These are phyloP conservation scores for Pythium chondricola DNA, from an alignment of 352 stramenopile species.

Conservation along the genomic window DNA sequence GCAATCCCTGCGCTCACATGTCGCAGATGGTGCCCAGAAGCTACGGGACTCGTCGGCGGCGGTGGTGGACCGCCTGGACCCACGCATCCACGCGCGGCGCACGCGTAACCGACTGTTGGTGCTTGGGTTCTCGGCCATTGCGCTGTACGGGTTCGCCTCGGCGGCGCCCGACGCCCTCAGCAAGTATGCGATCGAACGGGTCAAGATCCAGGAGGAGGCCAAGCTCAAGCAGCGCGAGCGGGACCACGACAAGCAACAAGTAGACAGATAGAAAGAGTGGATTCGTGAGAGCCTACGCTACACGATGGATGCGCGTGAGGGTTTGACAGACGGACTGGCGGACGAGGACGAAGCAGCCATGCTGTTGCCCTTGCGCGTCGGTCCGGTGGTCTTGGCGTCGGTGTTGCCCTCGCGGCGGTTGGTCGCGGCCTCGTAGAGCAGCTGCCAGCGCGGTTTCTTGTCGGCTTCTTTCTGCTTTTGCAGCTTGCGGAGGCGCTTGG, in stretches of 20 bases:
- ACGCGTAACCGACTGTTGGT: slow-evolving; percentile 55
- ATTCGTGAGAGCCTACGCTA: not conserved
- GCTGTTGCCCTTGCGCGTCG: not conserved
- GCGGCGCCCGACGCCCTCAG: slow-evolving; percentile 51
- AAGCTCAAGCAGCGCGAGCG: slow-evolving; percentile 13
- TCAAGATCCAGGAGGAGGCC: slow-evolving; percentile 41
- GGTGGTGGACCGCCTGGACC: slow-evolving; percentile 48
- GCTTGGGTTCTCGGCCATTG: slow-evolving; percentile 55
- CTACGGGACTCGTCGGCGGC: slow-evolving; percentile 42
- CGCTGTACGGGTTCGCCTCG: slow-evolving; percentile 73
- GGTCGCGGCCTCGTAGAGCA: slow-evolving; percentile 63
- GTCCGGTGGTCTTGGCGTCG: not conserved
- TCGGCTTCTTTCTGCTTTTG: slow-evolving; percentile 41
- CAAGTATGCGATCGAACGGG: slow-evolving; percentile 60
- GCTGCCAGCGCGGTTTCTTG: slow-evolving; percentile 61
- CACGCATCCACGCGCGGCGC: slow-evolving; percentile 26
- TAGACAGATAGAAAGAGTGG: not conserved
- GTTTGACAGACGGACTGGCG: slow-evolving; percentile 10
- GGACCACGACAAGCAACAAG: not conserved
- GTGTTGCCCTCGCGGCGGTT: slow-evolving; percentile 6
- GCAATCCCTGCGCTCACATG: slow-evolving; percentile 27
- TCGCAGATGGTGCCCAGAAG: slow-evolving; percentile 36
- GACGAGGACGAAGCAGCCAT: not conserved
- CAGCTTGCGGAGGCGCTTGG: slow-evolving; percentile 34
- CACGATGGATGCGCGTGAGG: not conserved